Conservation (phyloP, 2,329 filamentous ascomycete genomes). For the Diplodia seriata region DNA sequence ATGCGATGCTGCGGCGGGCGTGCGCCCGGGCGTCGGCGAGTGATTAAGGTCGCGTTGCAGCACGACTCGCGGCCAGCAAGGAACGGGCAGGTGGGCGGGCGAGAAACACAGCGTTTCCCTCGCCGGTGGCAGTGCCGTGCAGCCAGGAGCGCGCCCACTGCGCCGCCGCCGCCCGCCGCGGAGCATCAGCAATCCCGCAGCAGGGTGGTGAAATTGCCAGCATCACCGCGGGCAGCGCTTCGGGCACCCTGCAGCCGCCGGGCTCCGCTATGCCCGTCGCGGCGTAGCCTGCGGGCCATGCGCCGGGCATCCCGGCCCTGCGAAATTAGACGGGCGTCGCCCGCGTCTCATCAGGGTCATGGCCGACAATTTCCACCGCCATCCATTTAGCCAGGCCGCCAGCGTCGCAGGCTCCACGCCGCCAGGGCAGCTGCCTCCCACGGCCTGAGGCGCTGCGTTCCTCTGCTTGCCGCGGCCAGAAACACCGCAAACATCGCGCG, state of each 20-base stretch:
- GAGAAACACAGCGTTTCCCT: constrained; percentile 30
- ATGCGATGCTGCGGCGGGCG: constrained; percentile 6
- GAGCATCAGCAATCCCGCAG: constrained; percentile 24
- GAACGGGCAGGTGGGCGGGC: constrained; percentile 28
- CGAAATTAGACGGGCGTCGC: constrained; percentile 30
- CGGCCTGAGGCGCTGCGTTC: no score
- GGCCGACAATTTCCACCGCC: constrained; percentile 20
- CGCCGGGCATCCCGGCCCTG: constrained; percentile 16
- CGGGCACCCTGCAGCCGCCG: constrained; percentile 24
- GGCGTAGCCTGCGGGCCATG: constrained; percentile 27
- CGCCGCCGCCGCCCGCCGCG: constrained; percentile 19
- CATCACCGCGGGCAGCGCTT: constrained; percentile 26
- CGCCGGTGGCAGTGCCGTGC: constrained; percentile 28
- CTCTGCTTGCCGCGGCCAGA: not conserved
- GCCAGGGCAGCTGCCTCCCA: not conserved
- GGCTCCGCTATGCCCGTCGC: not conserved
- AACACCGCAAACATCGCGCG: not conserved
- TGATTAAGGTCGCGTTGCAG: constrained; percentile 30
- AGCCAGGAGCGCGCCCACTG: constrained; percentile 18
- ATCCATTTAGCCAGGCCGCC: constrained; percentile 29
- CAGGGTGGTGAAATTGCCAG: constrained; percentile 20
- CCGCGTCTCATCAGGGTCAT: constrained; percentile 31
- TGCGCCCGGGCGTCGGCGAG: constrained; percentile 8
- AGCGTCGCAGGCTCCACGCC: constrained; percentile 22
- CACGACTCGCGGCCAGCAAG: constrained; percentile 29